Conservation (phyloP, 805 yeast species). For the Starmerella apicola region DNA sequence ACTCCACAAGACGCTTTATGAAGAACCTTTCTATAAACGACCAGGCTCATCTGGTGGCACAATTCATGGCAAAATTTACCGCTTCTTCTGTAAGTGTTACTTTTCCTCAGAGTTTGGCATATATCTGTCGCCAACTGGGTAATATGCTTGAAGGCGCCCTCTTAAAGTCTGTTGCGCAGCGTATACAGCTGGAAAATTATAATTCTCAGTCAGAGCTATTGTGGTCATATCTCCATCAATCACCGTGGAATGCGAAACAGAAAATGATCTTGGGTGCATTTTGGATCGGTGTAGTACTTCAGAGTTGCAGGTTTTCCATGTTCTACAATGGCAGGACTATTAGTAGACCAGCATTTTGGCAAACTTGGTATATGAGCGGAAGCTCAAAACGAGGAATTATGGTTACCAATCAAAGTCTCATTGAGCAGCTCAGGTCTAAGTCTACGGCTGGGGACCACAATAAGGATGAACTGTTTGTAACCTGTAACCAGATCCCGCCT, state of each 20-base stretch:
- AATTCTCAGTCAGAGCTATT: conserved; percentile 8
- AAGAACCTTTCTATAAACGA: not conserved
- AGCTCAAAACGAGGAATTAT: conserved; percentile 56
- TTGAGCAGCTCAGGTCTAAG: conserved; percentile 47
- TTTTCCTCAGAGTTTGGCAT: conserved; percentile 11
- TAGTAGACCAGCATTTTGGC: conserved; percentile 50
- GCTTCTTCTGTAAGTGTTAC: not conserved
- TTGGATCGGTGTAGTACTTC: conserved; percentile 12
- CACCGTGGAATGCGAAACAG: conserved; percentile 32
- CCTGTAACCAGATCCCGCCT: conserved; percentile 70
- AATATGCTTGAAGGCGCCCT: conserved; percentile 8
- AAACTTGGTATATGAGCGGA: conserved; percentile 48
- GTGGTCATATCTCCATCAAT: conserved; percentile 5
- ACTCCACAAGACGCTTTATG: not conserved
- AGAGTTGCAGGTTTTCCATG: conserved; percentile 24
- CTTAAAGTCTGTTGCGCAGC: not conserved
- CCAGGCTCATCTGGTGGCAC: conserved; percentile 10
- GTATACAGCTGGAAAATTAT: not conserved
- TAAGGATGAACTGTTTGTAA: conserved; percentile 42
- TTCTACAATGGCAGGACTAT: conserved; percentile 34
- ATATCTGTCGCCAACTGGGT: conserved; percentile 14
- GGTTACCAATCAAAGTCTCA: conserved; percentile 70
- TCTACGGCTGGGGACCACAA: no score
- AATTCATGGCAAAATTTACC: conserved; percentile 5
- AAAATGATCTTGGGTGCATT: conserved; percentile 25